A percentile compares a stretch with the other conserved stretches of the same genome.
Evolutionary conservation across 257 asterid genomes (phyloP).

Genomic region (Verbena officinalis): DNA sequence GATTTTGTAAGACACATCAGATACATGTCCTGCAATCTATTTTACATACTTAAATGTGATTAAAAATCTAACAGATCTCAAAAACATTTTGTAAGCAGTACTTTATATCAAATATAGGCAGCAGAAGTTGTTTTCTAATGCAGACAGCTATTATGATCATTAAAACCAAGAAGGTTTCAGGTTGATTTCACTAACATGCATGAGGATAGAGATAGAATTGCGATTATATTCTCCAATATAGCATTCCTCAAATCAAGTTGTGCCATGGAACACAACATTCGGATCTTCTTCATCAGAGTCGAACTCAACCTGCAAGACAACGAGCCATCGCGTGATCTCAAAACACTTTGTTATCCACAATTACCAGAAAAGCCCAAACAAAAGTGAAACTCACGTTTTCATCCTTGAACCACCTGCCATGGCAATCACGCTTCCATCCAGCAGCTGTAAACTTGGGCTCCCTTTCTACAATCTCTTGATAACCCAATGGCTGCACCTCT

Average conservation of each 20-base stretch:
- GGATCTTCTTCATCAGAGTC: slow-evolving; percentile 94
- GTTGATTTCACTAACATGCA: not conserved
- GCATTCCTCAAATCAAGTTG: slow-evolving; percentile 20
- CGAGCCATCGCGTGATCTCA: not conserved
- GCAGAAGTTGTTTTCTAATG: not conserved
- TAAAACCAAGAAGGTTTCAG: not conserved
- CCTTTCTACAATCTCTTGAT: slow-evolving; percentile 46
- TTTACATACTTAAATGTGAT: no score
- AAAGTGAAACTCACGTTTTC: slow-evolving; percentile 59
- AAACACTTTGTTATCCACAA: slow-evolving; percentile 2
- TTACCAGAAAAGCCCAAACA: not conserved
- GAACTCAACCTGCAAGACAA: slow-evolving; percentile 69
- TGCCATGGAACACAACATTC: slow-evolving; percentile 43
- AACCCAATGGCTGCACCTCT: slow-evolving; percentile 33
- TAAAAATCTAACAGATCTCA: no score
- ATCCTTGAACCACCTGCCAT: slow-evolving; percentile 83
- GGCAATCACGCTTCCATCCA: slow-evolving; percentile 80
- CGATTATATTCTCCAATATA: no score
- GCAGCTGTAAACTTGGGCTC: slow-evolving; percentile 79
- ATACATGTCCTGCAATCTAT: no score
- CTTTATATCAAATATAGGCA: no score
- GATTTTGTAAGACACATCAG: not conserved
- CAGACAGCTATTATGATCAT: not conserved
- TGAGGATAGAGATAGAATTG: not conserved
- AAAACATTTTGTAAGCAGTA: no score